phyloP scores from a whole-genome alignment of 176 grass and related monocot species.

The Carex scoparia region DNA sequence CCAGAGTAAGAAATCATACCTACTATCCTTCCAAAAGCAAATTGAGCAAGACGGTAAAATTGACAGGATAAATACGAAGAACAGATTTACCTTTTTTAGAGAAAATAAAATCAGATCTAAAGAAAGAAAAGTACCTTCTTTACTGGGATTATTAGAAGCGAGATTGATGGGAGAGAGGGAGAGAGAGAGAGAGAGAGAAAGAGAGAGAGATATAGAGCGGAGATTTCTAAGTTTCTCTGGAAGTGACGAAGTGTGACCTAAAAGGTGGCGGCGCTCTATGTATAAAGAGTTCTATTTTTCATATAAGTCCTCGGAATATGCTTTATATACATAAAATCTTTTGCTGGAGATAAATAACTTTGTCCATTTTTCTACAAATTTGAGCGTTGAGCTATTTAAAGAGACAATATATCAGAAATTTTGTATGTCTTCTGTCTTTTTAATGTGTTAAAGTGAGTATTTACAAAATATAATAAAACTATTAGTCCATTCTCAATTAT shows the following conservation, averaged over 20 bases:
- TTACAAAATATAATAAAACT: too few relatives aligned
- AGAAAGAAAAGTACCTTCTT: conserved; percentile 1
- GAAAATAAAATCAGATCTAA: not conserved
- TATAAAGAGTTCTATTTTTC: not conserved
- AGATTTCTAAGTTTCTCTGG: not conserved
- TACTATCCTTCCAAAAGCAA: not conserved
- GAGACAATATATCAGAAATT: too few relatives aligned
- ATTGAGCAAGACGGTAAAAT: not conserved
- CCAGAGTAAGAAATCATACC: not conserved
- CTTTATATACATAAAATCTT: not conserved
- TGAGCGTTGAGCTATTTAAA: too few relatives aligned
- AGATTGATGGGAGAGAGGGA: not conserved
- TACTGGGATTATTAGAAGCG: not conserved
- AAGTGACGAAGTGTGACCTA: not conserved
- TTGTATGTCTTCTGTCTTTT: too few relatives aligned
- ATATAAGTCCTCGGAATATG: not conserved
- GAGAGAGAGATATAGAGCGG: not conserved
- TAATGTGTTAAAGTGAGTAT: too few relatives aligned
- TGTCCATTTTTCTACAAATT: too few relatives aligned
- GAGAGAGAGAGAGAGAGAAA: not conserved
- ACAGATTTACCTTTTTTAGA: not conserved
- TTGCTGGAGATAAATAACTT: too few relatives aligned
- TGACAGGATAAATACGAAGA: not conserved
- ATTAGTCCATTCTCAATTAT: too few relatives aligned
- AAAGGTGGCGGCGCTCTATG: conserved; percentile 15